These are phyloP conservation scores for Aspergillus pseudonomiae DNA, from an alignment of 2,329 filamentous ascomycete species.

Conservation along the genomic window DNA sequence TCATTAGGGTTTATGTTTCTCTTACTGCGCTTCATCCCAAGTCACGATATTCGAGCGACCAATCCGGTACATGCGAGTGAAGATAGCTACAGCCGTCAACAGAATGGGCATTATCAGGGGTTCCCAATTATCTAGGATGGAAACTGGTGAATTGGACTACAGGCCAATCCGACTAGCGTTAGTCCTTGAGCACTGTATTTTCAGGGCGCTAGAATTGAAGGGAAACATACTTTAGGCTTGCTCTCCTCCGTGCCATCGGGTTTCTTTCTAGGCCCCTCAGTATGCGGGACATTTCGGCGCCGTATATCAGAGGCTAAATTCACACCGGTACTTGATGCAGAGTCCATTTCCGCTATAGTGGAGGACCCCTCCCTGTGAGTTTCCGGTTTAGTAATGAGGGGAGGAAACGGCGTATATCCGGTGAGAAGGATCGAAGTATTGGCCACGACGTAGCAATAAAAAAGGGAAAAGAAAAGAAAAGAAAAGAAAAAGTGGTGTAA, in stretches of 20 bases:
- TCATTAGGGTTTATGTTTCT: not conserved
- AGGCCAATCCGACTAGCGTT: not conserved
- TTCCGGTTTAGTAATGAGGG: not conserved
- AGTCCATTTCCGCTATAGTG: conserved; percentile 37
- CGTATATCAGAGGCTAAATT: conserved; percentile 41
- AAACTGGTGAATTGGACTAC: conserved; percentile 40
- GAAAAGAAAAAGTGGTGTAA: conserved; percentile 14
- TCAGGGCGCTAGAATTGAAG: not conserved
- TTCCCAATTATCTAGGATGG: conserved; percentile 60
- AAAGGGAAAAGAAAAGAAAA: conserved; percentile 10
- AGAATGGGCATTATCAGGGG: conserved; percentile 65
- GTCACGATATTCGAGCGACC: conserved; percentile 72
- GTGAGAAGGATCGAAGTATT: not conserved
- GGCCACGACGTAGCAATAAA: conserved; percentile 9
- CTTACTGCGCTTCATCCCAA: conserved; percentile 76
- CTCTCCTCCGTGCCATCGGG: conserved; percentile 29
- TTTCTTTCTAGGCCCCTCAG: conserved; percentile 31
- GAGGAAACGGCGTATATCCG: not conserved
- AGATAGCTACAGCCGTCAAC: conserved; percentile 65
- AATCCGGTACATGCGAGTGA: conserved; percentile 70
- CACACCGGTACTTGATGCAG: conserved; percentile 39
- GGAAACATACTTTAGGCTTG: conserved; percentile 37
- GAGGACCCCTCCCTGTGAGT: not conserved
- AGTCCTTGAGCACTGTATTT: not conserved
- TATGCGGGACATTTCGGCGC: conserved; percentile 45